A percentile compares a stretch with the other conserved stretches of the same genome.
Evolutionary conservation across 2,329 filamentous ascomycete genomes (phyloP).

Genomic region (Xylaria sp.): DNA sequence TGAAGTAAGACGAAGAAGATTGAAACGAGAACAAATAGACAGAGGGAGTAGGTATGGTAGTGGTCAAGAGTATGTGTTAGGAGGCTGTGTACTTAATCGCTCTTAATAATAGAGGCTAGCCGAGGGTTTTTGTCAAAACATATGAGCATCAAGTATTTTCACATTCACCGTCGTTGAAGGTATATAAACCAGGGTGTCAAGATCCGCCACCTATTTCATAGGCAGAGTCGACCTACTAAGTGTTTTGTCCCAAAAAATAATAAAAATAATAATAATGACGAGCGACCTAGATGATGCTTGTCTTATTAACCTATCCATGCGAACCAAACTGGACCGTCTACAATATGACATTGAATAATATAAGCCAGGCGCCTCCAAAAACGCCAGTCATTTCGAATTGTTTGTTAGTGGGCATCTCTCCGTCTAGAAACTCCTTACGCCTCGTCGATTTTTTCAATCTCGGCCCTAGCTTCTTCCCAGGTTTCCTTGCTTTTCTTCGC

Average conservation of each 20-base stretch:
- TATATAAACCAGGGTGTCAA: not conserved
- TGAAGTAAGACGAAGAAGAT: not conserved
- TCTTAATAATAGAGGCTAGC: not conserved
- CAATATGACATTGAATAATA: constrained; percentile 23
- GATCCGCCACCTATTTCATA: too few relatives aligned
- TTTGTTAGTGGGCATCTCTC: not conserved
- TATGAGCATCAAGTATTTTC: not conserved
- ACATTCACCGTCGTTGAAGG: not conserved
- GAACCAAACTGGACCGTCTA: constrained; percentile 32
- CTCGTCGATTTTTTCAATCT: constrained; percentile 87
- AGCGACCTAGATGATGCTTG: constrained; percentile 26
- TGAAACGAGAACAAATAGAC: not conserved
- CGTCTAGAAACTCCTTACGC: constrained; percentile 49
- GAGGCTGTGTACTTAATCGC: not conserved
- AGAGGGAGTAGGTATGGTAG: not conserved
- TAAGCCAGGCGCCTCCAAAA: constrained; percentile 12
- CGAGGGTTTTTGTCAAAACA: not conserved
- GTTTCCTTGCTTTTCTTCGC: constrained; percentile 89
- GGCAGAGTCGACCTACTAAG: not conserved
- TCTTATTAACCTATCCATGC: constrained; percentile 39
- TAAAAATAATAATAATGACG: too few relatives aligned
- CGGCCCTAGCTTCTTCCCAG: constrained; percentile 89
- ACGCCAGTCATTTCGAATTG: constrained; percentile 20
- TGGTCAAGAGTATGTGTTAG: not conserved
- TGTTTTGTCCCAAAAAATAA: constrained; percentile 9